A percentile compares a stretch with the other conserved stretches of the same genome.
Evolutionary conservation across 345 rosid species (phyloP).

Genomic region (Streptanthus diversifolius): DNA sequence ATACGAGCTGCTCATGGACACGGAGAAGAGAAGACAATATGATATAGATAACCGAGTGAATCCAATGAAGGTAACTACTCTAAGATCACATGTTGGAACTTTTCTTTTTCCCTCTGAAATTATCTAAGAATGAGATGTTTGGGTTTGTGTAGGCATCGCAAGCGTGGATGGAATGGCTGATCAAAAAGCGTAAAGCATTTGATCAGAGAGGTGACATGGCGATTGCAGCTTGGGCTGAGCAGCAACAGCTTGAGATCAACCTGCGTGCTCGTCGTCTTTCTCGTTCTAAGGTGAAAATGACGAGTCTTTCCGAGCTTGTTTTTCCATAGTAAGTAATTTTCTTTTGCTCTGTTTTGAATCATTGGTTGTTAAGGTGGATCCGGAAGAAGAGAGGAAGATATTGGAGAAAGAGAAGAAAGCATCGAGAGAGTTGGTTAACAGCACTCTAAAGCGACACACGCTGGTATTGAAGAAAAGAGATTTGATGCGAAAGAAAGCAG

Average conservation of each 20-base stretch:
- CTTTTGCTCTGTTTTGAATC: background rate
- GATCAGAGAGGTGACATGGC: conserved; percentile 97
- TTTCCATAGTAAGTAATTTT: background rate
- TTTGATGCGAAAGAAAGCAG: conserved; percentile 78
- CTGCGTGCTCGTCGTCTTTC: conserved; percentile 86
- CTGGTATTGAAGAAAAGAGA: conserved; percentile 84
- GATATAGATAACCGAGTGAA: conserved; percentile 77
- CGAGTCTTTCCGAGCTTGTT: background rate
- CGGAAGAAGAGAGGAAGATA: conserved; percentile 82
- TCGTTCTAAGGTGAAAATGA: conserved; percentile 62
- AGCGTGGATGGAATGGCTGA: conserved; percentile 98
- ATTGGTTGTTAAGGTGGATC: conserved; percentile 53
- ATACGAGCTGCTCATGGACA: conserved; percentile 85
- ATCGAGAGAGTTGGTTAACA: conserved; percentile 55
- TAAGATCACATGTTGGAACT: background rate
- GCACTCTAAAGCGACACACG: conserved; percentile 73
- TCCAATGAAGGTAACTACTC: conserved; percentile 73
- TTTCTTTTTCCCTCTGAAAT: background rate
- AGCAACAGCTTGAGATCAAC: conserved; percentile 84
- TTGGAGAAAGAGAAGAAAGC: conserved; percentile 82
- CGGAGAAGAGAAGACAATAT: conserved; percentile 62
- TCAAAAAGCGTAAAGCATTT: conserved; percentile 88
- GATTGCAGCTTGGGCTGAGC: conserved; percentile 93
- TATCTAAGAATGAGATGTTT: background rate
- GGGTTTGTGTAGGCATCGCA: conserved; percentile 67